A percentile compares a stretch with the other conserved stretches of the same genome.
Conservation (phyloP, 176 grass and related monocot genomes). For the Guadua angustifolia region DNA sequence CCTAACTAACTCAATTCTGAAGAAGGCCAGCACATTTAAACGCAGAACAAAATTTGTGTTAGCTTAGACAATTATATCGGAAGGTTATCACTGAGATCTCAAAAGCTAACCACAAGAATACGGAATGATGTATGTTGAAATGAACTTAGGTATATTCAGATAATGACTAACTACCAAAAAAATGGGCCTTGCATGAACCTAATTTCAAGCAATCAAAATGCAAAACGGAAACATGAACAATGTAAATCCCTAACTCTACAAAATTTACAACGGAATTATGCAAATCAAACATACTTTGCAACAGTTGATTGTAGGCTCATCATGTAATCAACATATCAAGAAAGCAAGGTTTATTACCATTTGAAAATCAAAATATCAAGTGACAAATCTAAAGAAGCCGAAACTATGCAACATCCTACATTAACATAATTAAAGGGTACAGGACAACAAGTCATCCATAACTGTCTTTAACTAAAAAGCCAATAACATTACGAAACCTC, state of each 20-base stretch:
- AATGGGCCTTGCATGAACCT: not conserved
- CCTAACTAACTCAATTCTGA: not conserved
- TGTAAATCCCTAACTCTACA: not conserved
- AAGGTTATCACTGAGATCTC: not conserved
- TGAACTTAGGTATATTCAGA: not conserved
- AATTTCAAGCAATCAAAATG: constrained; percentile 12
- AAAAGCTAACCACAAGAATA: not conserved
- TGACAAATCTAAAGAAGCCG: not conserved
- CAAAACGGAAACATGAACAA: constrained; percentile 3
- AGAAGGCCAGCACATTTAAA: not conserved
- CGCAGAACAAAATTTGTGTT: not conserved
- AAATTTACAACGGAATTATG: not conserved
- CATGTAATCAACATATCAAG: not conserved
- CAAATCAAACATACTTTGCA: not conserved
- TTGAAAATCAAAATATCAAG: not conserved
- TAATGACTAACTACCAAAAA: not conserved
- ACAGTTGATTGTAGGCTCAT: too few relatives aligned
- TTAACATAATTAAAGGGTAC: not conserved
- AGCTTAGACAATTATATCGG: not conserved
- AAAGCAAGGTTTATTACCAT: not conserved
- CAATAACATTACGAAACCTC: not conserved
- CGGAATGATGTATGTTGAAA: not conserved
- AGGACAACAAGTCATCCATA: not conserved
- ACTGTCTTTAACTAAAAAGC: not conserved
- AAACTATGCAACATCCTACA: not conserved